These are phyloP conservation scores for Kwoniella botswanensis DNA, from an alignment of 768 basidiomycete genomes.

Conservation along the genomic window DNA sequence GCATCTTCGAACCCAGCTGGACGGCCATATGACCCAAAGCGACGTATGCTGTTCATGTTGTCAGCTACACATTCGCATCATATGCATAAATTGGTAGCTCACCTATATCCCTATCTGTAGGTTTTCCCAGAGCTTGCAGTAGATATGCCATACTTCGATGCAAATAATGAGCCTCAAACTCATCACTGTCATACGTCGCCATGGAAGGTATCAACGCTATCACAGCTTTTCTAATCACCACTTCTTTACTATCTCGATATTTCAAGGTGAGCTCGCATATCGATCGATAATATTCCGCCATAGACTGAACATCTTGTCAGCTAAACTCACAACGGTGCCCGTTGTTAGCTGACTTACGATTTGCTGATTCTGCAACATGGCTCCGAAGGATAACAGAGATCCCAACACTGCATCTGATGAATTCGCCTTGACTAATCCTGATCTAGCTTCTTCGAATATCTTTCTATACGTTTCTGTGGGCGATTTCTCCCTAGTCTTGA, in stretches of 20 bases:
- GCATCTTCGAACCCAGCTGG: constrained; percentile 92
- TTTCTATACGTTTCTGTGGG: constrained; percentile 68
- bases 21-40: constrained; percentile 95
- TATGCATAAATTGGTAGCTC: constrained; percentile 36
- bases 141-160: constrained; percentile 94
- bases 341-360: constrained; percentile 66
- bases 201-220: constrained; percentile 94
- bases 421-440: constrained; percentile 72
- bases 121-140: constrained; percentile 83
- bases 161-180: constrained; percentile 86
- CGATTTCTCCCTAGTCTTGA: constrained; percentile 72
- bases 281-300: constrained; percentile 68
- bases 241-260: constrained; percentile 85
- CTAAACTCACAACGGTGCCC: neutral
- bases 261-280: constrained; percentile 87
- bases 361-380: constrained; percentile 88
- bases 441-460: constrained; percentile 86
- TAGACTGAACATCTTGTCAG: constrained; percentile 49
- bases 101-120: constrained; percentile 87
- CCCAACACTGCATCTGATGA: constrained; percentile 92
- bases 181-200: constrained; percentile 90
- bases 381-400: constrained; percentile 85
- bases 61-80: neutral
- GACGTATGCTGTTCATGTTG: constrained; percentile 73
- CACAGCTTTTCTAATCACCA: constrained; percentile 87